Percentiles rank a stretch among this genome's conserved stretches.
These are phyloP conservation scores for Blastocystis sp. DNA, from an alignment of 352 stramenopile species.

Conservation along the genomic window DNA sequence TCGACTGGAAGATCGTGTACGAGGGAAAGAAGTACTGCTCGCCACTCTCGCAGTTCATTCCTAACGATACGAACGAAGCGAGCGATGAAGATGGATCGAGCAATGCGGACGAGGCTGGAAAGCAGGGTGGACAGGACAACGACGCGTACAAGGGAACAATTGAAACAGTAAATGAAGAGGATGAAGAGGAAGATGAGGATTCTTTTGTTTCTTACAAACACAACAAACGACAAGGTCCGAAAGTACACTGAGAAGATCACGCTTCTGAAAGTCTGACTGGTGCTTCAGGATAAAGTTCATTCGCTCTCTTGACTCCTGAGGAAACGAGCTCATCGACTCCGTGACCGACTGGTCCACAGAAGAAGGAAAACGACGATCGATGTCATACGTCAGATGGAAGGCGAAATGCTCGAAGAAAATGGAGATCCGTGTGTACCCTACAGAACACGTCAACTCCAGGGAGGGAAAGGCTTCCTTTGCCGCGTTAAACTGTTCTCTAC, in stretches of 20 bases:
- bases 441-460: background rate
- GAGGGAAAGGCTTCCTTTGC: background rate
- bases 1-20: constrained; percentile 43
- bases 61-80: background rate
- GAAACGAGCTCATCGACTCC: background rate
- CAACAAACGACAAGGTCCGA: background rate
- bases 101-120: background rate
- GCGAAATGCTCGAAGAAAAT: background rate
- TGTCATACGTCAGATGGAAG: background rate
- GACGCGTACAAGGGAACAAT: constrained; percentile 40
- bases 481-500: background rate
- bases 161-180: constrained; percentile 45
- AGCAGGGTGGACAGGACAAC: background rate
- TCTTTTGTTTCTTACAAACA: background rate
- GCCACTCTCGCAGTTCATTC: background rate
- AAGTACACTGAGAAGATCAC: background rate
- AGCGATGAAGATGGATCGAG: background rate
- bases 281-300: background rate
- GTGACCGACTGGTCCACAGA: background rate
- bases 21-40: constrained; percentile 60
- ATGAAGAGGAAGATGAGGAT: constrained; percentile 34
- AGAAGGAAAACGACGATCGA: background rate
- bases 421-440: background rate
- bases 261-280: background rate
- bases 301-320: background rate